phyloP scores from a whole-genome alignment of 208 protist genomes.

The Leishmania guyanensis region DNA sequence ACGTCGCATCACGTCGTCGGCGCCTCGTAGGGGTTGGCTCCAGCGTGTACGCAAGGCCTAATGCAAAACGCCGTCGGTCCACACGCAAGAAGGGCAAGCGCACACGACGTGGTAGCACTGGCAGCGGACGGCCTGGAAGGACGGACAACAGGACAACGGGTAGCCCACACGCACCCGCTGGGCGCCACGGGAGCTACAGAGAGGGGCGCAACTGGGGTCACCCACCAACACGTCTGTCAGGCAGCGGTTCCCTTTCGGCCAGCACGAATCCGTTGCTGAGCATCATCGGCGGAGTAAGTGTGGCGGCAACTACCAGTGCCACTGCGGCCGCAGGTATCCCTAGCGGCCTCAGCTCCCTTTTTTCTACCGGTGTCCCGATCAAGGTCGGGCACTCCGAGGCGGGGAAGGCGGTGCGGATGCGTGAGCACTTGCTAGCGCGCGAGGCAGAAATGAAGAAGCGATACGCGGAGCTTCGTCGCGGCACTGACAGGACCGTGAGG shows the following conservation, averaged over 20 bases:
- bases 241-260: background rate
- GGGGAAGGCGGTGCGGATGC: slow-evolving; percentile 15
- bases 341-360: slow-evolving; percentile 20
- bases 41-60: background rate
- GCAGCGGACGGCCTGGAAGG: background rate
- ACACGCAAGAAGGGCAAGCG: background rate
- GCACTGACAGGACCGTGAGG: background rate
- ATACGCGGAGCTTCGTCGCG: slow-evolving; percentile 13
- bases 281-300: background rate
- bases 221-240: background rate
- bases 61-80: background rate
- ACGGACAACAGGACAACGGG: background rate
- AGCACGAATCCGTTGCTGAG: background rate
- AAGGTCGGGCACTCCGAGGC: slow-evolving; percentile 1
- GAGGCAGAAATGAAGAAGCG: slow-evolving; percentile 16
- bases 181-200: background rate
- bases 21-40: slow-evolving; percentile 6
- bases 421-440: slow-evolving; percentile 20
- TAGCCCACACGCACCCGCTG: background rate
- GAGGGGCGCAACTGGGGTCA: background rate
- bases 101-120: background rate
- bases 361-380: slow-evolving; percentile 15
- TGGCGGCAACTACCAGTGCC: background rate
- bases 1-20: slow-evolving; percentile 13
- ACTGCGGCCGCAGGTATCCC: background rate